Conservation (phyloP, 306 rosid genomes). For the Cucumis cinereus region DNA sequence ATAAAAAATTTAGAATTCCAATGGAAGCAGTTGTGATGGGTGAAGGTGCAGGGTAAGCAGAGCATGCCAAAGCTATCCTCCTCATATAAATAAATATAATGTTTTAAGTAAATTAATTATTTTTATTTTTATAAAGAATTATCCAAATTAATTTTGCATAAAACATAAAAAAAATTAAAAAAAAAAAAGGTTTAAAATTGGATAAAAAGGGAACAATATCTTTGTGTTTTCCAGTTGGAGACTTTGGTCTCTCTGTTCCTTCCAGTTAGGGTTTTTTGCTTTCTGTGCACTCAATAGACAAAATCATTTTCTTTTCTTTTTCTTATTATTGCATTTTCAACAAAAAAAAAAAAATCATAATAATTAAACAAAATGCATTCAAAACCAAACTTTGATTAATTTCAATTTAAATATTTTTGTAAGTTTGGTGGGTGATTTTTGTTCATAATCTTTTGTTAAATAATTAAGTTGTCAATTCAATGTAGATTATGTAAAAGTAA, state of each 20-base stretch:
- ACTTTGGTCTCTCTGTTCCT: neutral
- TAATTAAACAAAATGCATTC: neutral
- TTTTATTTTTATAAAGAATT: too few species aligned
- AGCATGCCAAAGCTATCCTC: neutral
- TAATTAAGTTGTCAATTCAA: too few species aligned
- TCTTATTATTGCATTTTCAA: neutral
- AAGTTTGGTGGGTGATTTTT: neutral
- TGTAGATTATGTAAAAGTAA: too few species aligned
- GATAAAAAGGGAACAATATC: slow-evolving; percentile 2
- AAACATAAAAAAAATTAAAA: too few species aligned
- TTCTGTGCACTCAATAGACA: neutral
- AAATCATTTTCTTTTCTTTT: neutral
- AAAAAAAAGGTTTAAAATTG: neutral
- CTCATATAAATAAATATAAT: neutral
- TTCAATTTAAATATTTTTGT: neutral
- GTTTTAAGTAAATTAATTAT: too few species aligned
- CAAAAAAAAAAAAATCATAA: neutral
- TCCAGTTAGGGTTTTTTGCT: neutral
- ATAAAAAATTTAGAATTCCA: neutral
- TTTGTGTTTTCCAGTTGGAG: neutral
- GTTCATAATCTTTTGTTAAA: neutral
- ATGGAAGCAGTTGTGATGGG: neutral
- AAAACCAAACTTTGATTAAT: neutral
- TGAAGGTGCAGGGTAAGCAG: neutral
- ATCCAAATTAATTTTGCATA: neutral